phyloP scores from a whole-genome alignment of 2,329 filamentous ascomycete species.

The Botryotinia narcissicola region DNA sequence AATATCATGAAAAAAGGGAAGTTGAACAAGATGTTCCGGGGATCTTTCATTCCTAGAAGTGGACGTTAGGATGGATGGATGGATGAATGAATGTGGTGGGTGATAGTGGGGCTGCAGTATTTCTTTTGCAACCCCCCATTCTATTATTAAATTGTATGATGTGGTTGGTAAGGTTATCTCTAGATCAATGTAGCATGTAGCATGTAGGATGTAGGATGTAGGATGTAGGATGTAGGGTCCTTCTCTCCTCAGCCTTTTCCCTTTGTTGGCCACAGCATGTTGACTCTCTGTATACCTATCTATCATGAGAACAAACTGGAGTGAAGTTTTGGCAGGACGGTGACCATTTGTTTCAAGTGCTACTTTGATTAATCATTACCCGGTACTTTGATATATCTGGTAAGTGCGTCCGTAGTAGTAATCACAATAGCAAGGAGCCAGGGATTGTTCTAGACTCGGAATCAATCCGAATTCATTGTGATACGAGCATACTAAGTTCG shows the following conservation, averaged over 20 bases:
- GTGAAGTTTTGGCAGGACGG: not conserved
- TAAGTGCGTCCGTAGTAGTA: not conserved
- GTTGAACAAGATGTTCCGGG: not conserved
- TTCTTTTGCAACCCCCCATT: not conserved
- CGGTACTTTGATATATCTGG: not conserved
- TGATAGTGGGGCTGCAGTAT: not conserved
- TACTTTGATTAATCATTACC: not conserved
- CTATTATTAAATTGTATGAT: not conserved
- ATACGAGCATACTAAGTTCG: no score
- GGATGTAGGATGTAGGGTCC: not conserved
- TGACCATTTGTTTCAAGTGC: not conserved
- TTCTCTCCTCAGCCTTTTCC: not conserved
- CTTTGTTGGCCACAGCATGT: not conserved
- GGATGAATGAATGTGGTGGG: not conserved
- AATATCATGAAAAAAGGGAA: not conserved
- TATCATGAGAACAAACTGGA: slow-evolving; percentile 5
- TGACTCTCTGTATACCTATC: not conserved
- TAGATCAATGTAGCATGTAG: not conserved
- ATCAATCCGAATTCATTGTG: not conserved
- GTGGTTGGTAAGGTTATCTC: not conserved
- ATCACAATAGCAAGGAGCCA: not conserved
- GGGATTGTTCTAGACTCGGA: not conserved
- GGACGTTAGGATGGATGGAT: not conserved
- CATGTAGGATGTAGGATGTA: not conserved
- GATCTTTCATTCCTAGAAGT: not conserved